Evolutionary conservation across 805 yeast genomes (phyloP).

Genomic region (Komagataella ulmi): DNA sequence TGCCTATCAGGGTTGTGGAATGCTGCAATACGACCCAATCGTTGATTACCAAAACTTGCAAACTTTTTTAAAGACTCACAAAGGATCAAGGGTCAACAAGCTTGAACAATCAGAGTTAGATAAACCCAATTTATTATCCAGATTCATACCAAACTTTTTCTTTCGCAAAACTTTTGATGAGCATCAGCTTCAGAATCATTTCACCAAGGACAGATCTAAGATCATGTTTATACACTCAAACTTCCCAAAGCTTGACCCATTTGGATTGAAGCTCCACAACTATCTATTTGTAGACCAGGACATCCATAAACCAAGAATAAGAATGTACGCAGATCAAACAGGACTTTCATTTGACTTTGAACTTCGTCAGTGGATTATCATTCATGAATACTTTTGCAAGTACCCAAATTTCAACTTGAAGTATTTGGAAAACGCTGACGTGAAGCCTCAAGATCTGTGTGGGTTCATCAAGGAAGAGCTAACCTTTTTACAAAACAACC

Average conservation of each 20-base stretch:
- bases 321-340: constrained; percentile 17
- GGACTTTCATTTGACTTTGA: constrained; percentile 39
- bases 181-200: constrained; percentile 8
- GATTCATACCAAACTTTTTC: neutral
- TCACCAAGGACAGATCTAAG: constrained; percentile 11
- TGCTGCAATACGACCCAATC: constrained; percentile 43
- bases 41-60: constrained; percentile 19
- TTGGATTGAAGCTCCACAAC: constrained; percentile 19
- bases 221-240: constrained; percentile 38
- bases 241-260: constrained; percentile 41
- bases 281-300: constrained; percentile 12
- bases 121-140: neutral
- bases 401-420: constrained; percentile 8
- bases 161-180: constrained; percentile 6
- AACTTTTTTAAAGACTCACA: constrained; percentile 5
- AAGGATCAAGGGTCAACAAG: constrained; percentile 2
- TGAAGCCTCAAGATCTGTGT: constrained; percentile 29
- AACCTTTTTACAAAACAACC: constrained; percentile 21
- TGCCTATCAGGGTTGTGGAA: constrained; percentile 35
- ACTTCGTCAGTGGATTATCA: constrained; percentile 40
- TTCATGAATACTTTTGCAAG: constrained; percentile 24
- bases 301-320: constrained; percentile 6
- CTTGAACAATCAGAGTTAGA: neutral
- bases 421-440: constrained; percentile 11
- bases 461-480: constrained; percentile 33